phyloP scores from a whole-genome alignment of 139 green algal species.

The Volvox reticuliferus region DNA sequence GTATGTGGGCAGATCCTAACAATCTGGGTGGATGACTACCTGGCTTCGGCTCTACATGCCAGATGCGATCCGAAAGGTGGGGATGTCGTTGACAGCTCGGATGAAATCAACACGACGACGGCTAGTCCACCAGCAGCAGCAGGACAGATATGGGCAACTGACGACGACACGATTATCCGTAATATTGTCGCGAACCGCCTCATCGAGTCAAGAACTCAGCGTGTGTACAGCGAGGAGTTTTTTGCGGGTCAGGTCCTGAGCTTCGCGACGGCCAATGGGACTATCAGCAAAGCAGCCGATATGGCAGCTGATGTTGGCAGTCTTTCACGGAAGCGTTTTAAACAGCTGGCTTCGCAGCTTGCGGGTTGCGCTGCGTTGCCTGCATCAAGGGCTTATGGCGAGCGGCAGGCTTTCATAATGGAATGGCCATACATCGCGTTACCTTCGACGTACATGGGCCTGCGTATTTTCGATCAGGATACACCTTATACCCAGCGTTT shows the following conservation, averaged over 20 bases:
- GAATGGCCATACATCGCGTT: neutral
- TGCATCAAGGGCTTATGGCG: neutral
- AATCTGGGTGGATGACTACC: neutral
- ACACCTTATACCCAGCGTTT: neutral
- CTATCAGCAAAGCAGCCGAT: neutral
- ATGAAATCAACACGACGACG: neutral
- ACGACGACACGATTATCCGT: neutral
- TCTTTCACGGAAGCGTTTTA: neutral
- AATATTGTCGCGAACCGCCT: neutral
- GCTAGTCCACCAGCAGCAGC: neutral
- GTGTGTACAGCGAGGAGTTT: neutral
- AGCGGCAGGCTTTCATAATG: neutral
- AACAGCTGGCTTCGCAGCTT: neutral
- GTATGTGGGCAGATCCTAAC: neutral
- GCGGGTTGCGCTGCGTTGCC: neutral
- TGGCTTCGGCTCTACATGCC: neutral
- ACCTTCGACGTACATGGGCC: neutral
- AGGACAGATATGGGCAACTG: neutral
- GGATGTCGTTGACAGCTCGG: neutral
- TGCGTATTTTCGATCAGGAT: neutral
- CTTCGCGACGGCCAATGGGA: neutral
- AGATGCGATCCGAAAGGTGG: neutral
- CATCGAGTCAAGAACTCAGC: neutral
- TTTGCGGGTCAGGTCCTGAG: neutral
- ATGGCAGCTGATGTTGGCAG: neutral